Percentiles rank a stretch among this genome's conserved stretches.
phyloP scores from a whole-genome alignment of 108 stramenopile species.

The Discostella stelligeroides region DNA sequence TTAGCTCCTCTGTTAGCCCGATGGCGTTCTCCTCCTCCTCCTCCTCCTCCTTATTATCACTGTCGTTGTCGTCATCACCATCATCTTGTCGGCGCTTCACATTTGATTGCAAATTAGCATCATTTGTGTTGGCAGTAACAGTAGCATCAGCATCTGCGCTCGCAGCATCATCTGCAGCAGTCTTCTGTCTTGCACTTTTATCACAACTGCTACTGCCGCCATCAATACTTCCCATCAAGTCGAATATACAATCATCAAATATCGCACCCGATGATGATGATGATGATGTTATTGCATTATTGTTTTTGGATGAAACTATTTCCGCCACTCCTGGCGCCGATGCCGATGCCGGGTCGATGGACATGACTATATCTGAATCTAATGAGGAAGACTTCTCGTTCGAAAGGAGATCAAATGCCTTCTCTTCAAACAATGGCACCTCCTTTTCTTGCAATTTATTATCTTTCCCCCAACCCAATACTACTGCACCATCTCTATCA shows the following conservation, averaged over 20 bases:
- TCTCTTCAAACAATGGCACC: slow-evolving; percentile 32
- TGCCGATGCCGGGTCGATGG: slow-evolving; percentile 5
- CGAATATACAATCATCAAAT: slow-evolving; percentile 11
- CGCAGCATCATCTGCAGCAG: not conserved
- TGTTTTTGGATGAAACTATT: too few relatives aligned
- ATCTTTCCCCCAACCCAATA: not conserved
- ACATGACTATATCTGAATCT: not conserved
- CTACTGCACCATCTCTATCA: not conserved
- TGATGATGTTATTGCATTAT: too few relatives aligned
- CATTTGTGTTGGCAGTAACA: not conserved
- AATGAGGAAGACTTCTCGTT: not conserved
- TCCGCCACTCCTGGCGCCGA: slow-evolving; percentile 20
- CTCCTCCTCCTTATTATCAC: too few relatives aligned
- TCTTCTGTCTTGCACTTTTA: not conserved
- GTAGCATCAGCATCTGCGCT: not conserved
- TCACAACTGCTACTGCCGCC: not conserved
- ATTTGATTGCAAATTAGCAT: not conserved
- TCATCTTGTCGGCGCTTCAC: too few relatives aligned
- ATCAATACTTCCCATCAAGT: slow-evolving; percentile 6
- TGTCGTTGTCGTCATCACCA: not conserved
- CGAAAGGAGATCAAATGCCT: slow-evolving; percentile 23
- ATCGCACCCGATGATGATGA: not conserved
- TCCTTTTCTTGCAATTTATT: not conserved
- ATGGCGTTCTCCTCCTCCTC: too few relatives aligned
- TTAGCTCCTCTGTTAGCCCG: too few relatives aligned